Evolutionary conservation across 768 basidiomycete species (phyloP).

Genomic region (Lyophyllum decastes): DNA sequence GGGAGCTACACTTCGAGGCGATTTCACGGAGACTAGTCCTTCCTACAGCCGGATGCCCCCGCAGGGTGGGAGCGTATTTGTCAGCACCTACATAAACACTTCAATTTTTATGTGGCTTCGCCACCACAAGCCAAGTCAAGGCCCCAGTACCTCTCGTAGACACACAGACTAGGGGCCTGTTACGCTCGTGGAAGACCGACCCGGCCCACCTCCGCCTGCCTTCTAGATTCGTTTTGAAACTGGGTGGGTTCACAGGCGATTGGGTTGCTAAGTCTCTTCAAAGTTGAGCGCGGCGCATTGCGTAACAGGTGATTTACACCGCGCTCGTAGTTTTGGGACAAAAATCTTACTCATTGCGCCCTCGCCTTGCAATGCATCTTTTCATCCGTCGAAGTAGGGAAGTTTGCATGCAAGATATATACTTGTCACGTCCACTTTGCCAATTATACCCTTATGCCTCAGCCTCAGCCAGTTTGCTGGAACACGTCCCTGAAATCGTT

Average conservation of each 20-base stretch:
- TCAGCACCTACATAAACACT: conserved; percentile 4
- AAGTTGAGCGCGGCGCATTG: conserved; percentile 56
- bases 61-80: conserved; percentile 16
- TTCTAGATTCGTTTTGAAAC: conserved; percentile 57
- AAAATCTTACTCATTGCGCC: conserved; percentile 34
- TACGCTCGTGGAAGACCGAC: conserved; percentile 73
- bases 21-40: conserved; percentile 11
- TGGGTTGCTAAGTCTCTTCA: conserved; percentile 49
- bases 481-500: too few species aligned
- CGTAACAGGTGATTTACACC: conserved; percentile 22
- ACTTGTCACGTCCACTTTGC: too few species aligned
- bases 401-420: too few species aligned
- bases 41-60: conserved; percentile 12
- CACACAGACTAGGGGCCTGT: conserved; percentile 56
- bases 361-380: background rate
- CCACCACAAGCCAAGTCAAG: conserved; percentile 68
- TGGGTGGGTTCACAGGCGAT: conserved; percentile 44
- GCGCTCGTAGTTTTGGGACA: conserved; percentile 71
- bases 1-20: conserved; percentile 16
- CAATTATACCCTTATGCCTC: too few species aligned
- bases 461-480: too few species aligned
- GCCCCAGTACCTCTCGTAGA: conserved; percentile 40
- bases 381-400: too few species aligned
- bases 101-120: background rate
- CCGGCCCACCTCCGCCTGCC: conserved; percentile 41